phyloP scores from a whole-genome alignment of 2,329 filamentous ascomycete genomes.

The Sordariomycetes sp. region DNA sequence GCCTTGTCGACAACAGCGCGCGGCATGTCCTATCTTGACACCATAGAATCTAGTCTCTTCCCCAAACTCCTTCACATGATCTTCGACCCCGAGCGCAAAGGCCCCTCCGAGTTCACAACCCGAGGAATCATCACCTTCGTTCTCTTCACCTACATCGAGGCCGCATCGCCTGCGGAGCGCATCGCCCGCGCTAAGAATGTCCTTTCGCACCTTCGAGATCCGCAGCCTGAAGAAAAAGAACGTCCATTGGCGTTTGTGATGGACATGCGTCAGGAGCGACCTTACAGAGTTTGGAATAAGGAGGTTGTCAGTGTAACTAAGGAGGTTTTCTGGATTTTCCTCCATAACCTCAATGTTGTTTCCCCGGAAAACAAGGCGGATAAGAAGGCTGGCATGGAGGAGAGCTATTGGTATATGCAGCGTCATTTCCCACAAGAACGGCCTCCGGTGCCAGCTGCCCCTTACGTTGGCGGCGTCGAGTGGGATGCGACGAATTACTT shows the following conservation, averaged over 20 bases:
- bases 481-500: slow-evolving; percentile 98
- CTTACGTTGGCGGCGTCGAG: slow-evolving; percentile 93
- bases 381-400: slow-evolving; percentile 15
- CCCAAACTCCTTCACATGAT: slow-evolving; percentile 80
- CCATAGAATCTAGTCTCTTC: slow-evolving; percentile 73
- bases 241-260: slow-evolving; percentile 78
- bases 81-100: slow-evolving; percentile 97
- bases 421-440: slow-evolving; percentile 76
- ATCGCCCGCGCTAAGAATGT: slow-evolving; percentile 63
- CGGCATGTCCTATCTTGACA: slow-evolving; percentile 71
- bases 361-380: slow-evolving; percentile 43
- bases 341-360: slow-evolving; percentile 87
- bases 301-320: slow-evolving; percentile 90
- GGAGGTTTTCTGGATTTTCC: slow-evolving; percentile 98
- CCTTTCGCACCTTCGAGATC: slow-evolving; percentile 71
- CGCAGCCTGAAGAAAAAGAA: slow-evolving; percentile 63
- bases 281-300: slow-evolving; percentile 90
- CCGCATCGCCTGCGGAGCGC: slow-evolving; percentile 52
- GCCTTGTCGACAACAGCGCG: slow-evolving; percentile 86
- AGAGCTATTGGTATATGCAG: slow-evolving; percentile 52
- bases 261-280: slow-evolving; percentile 77
- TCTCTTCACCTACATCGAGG: slow-evolving; percentile 78
- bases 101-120: slow-evolving; percentile 92
- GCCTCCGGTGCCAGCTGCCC: slow-evolving; percentile 84
- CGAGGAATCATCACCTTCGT: slow-evolving; percentile 83